Evolutionary conservation across 108 stramenopile genomes (phyloP), one percentile per base, ranked within the genome.

Genomic region (Cyclotella baltica): DNA sequence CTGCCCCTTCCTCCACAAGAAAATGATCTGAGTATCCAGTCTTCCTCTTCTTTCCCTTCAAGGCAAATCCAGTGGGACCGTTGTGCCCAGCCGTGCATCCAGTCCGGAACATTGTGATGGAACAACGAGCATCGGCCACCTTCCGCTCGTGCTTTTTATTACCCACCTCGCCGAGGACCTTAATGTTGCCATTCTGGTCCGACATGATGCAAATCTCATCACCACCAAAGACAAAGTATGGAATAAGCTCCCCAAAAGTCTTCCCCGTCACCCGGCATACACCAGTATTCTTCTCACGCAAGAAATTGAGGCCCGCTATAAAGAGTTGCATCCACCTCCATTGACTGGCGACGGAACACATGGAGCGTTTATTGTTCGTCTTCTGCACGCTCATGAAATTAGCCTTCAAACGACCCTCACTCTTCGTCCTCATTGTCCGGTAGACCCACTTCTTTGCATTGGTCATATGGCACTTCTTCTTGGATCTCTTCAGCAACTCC

Each of bases 71-170:
- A 11, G 66, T 67, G 5, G 68, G 68, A 11, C 76, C 76, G 33
- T 31, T 66, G 34, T 29, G 33, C 13, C 76, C 76, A 20, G 66
- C 51, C n/a, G n/a, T 36, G 8, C 35, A 23, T 15, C 66, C 76
- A 37, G 76, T 69, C n/a, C 53, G 50, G 28, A 59, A 23, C 53
- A 68, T 58, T 22, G 76, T 77, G 31, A 77, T 77, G 16, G 33
- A 57, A 8, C 35, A 34, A 16, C 68, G 47, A 34, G 8, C 34
- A 18, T 69, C 67, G 10, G n/a, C 23, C 31, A 53, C n/a, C 6
- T 13, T 55, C 25, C 58, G 57, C 68, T 77, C 76, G 22, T 77
- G 76, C 55, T 77, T 77, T 68, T 66, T 77, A 20, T 55, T 69
- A 19, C 37, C 64, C 11, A 18, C 50, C 11, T 18, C 28, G 33